Evolutionary conservation across 495 filamentous ascomycete genomes (phyloP).

Genomic region (Annulohypoxylon nitens): DNA sequence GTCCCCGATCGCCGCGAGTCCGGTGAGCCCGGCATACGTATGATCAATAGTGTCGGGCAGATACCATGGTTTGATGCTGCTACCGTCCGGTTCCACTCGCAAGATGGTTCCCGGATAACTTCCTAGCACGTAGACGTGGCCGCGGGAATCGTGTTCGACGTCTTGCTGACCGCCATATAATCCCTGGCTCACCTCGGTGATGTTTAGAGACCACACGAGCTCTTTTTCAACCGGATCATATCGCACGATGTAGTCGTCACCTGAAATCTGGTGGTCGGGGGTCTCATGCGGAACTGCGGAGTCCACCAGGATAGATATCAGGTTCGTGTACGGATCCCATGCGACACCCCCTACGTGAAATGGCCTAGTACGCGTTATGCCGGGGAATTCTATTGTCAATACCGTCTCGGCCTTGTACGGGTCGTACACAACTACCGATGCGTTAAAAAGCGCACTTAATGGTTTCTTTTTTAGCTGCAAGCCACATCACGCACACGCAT

Average conservation of each 20-base stretch:
- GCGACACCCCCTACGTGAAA: conserved; percentile 53
- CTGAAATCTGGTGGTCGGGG: conserved; percentile 45
- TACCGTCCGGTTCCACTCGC: conserved; percentile 44
- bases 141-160: conserved; percentile 49
- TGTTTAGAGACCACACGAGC: conserved; percentile 49
- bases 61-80: conserved; percentile 50
- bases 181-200: conserved; percentile 44
- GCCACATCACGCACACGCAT: not conserved
- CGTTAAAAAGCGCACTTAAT: conserved; percentile 39
- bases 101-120: conserved; percentile 52
- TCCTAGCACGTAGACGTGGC: conserved; percentile 55
- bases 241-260: conserved; percentile 50
- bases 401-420: conserved; percentile 49
- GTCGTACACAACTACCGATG: conserved; percentile 51
- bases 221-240: conserved; percentile 30
- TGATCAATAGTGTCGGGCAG: conserved; percentile 34
- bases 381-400: conserved; percentile 46
- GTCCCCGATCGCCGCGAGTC: conserved; percentile 49
- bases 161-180: conserved; percentile 54
- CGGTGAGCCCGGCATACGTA: conserved; percentile 46
- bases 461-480: conserved; percentile 15
- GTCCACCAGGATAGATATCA: conserved; percentile 53
- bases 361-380: conserved; percentile 45
- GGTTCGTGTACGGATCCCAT: conserved; percentile 49
- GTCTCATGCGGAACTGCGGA: conserved; percentile 47